Evolutionary conservation across 2,329 filamentous ascomycete genomes (phyloP).

Genomic region (Thielaviopsis populi): DNA sequence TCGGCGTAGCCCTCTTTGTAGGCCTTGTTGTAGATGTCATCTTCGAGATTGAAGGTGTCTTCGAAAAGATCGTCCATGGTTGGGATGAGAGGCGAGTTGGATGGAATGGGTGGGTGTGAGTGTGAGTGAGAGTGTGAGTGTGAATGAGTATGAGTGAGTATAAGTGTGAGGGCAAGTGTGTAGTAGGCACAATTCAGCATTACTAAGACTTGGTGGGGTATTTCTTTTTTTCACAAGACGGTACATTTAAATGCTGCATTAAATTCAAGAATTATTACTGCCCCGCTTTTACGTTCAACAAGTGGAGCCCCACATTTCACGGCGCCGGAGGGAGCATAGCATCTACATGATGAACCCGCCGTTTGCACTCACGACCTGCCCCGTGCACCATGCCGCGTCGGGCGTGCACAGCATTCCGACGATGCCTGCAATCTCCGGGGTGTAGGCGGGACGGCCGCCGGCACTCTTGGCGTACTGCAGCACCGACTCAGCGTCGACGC

Average conservation of each 20-base stretch:
- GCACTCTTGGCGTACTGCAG: slow-evolving; percentile 17
- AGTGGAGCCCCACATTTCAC: slow-evolving; percentile 17
- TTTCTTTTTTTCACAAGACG: neutral
- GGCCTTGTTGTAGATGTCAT: slow-evolving; percentile 67
- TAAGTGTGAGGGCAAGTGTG: neutral
- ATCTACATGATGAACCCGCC: slow-evolving; percentile 45
- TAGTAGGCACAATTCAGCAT: neutral
- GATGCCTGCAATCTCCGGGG: slow-evolving; percentile 18
- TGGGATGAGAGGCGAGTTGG: no score
- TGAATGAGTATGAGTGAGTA: neutral
- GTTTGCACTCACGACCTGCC: slow-evolving; percentile 66
- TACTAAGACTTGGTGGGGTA: neutral
- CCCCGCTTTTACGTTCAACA: slow-evolving; percentile 13
- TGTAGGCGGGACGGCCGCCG: slow-evolving; percentile 19
- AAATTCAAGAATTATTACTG: neutral
- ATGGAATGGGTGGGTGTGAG: no score
- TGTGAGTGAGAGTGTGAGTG: neutral
- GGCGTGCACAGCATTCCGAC: slow-evolving; percentile 30
- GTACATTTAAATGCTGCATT: neutral
- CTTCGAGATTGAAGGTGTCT: slow-evolving; percentile 44
- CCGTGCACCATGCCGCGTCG: slow-evolving; percentile 65
- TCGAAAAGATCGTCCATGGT: slow-evolving; percentile 36
- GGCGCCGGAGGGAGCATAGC: neutral
- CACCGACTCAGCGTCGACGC: slow-evolving; percentile 17
- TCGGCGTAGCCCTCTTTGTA: slow-evolving; percentile 61